Evolutionary conservation across 805 yeast species (phyloP).

Genomic region (Suhomyces canberraensis): DNA sequence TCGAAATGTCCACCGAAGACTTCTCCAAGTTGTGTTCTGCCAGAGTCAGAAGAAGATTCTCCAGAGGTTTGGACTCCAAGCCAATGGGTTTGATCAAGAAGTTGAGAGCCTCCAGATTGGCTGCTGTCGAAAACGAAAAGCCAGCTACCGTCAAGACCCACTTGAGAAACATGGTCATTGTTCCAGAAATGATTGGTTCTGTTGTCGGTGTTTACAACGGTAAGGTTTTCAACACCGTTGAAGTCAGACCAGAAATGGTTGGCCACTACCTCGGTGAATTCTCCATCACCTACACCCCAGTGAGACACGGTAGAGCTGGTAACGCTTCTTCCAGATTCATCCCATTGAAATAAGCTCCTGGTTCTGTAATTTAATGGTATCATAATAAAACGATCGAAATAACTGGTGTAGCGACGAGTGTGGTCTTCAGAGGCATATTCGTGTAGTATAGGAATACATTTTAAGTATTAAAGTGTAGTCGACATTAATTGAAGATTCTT

Average conservation of each 20-base stretch:
- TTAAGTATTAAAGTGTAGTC: no score
- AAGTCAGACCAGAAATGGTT: conserved; percentile 98
- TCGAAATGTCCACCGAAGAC: conserved; percentile 93
- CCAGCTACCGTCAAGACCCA: conserved; percentile 98
- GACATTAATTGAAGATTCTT: no score
- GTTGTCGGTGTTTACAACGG: conserved; percentile 99
- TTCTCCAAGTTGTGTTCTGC: conserved; percentile 95
- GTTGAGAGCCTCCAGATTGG: conserved; percentile 95
- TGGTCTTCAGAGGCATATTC: no score
- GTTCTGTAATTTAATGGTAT: conserved; percentile 12
- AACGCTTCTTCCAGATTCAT: conserved; percentile 75
- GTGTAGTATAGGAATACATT: no score
- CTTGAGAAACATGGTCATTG: conserved; percentile 97
- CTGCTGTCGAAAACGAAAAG: conserved; percentile 89
- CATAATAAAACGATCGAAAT: neutral
- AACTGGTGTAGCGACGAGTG: no score
- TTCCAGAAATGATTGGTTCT: conserved; percentile 99
- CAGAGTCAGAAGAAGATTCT: conserved; percentile 99
- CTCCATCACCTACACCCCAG: conserved; percentile 99
- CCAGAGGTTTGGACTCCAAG: conserved; percentile 93
- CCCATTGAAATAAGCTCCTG: conserved; percentile 49
- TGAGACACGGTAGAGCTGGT: conserved; percentile 99
- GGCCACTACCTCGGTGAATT: conserved; percentile 99
- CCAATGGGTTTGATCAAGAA: conserved; percentile 96
- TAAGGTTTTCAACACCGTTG: conserved; percentile 98